phyloP scores from a whole-genome alignment of 2,329 filamentous ascomycete species.

The Neopestalotiopsis clavispora region DNA sequence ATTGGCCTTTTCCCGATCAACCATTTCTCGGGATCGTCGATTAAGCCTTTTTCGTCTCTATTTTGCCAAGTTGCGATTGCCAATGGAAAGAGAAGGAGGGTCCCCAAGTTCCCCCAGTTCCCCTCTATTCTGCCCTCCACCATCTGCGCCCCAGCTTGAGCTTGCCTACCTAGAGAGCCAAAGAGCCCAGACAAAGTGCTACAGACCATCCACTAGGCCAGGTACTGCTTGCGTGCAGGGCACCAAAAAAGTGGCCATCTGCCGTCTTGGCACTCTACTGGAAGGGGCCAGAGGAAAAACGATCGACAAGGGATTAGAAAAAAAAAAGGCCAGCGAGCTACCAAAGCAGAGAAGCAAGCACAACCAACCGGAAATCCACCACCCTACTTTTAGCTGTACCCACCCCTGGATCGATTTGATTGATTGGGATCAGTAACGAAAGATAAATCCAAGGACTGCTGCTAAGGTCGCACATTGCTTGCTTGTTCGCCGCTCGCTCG shows the following conservation, averaged over 20 bases:
- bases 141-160: neutral
- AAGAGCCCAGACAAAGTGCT: neutral
- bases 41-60: neutral
- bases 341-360: neutral
- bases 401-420: neutral
- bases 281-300: neutral
- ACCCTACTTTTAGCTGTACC: neutral
- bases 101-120: neutral
- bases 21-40: neutral
- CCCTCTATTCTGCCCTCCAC: no score
- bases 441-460: neutral
- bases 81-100: neutral
- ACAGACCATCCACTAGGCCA: neutral
- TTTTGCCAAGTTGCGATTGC: neutral
- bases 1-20: neutral
- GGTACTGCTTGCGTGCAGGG: neutral
- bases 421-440: neutral
- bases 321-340: neutral
- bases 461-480: neutral
- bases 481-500: neutral
- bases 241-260: neutral
- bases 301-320: neutral
- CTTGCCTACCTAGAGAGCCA: no score
- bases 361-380: neutral
- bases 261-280: slow-evolving; percentile 16